Percentiles rank a stretch among this genome's conserved stretches.
phyloP scores from a whole-genome alignment of 176 grass and related monocot genomes.

The Puccinellia tenuiflora region DNA sequence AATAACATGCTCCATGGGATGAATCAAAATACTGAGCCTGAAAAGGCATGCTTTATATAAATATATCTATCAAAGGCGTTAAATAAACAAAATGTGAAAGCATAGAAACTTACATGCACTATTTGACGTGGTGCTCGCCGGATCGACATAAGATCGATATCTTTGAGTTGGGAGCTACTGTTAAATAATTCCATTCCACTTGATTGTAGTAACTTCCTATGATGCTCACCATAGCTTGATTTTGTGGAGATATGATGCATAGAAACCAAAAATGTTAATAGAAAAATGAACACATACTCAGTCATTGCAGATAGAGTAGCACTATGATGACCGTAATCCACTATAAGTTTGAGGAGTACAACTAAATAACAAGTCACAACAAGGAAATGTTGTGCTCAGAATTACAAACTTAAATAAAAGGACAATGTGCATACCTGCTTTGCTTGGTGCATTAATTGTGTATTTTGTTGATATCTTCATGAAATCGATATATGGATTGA shows the following conservation, averaged over 20 bases:
- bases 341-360: neutral
- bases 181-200: neutral
- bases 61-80: neutral
- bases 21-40: neutral
- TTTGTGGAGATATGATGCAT: neutral
- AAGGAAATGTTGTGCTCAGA: neutral
- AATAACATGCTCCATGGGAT: neutral
- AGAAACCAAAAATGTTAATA: neutral
- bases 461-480: neutral
- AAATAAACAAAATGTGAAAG: neutral
- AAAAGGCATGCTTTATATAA: neutral
- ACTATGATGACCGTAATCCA: neutral
- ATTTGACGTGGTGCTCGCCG: neutral
- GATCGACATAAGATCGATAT: neutral
- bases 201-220: neutral
- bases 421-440: neutral
- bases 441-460: neutral
- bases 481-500: neutral
- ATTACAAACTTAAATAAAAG: neutral
- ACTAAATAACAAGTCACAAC: neutral
- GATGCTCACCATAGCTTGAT: neutral
- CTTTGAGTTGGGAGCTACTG: neutral
- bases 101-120: neutral
- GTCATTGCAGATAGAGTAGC: neutral
- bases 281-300: neutral